phyloP scores from a whole-genome alignment of 1,139 yeast genomes.

The Blastobotrys illinoisensis region DNA sequence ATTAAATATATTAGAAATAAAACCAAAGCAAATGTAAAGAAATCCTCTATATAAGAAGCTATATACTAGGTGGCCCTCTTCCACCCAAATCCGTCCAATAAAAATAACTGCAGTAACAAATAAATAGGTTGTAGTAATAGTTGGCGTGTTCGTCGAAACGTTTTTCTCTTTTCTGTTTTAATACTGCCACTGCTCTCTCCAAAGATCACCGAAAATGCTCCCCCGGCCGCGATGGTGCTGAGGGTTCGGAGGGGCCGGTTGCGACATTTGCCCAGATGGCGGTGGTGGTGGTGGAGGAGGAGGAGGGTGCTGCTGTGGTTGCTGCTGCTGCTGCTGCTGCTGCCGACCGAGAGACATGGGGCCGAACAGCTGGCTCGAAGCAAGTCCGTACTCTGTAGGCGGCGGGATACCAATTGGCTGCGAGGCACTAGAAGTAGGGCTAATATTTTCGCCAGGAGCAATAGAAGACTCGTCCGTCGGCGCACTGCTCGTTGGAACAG shows the following conservation, averaged over 20 bases:
- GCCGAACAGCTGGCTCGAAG: background rate
- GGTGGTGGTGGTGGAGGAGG: conserved; percentile 4
- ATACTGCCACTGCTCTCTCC: background rate
- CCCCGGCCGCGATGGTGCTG: background rate
- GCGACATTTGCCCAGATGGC: conserved; percentile 5
- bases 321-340: background rate
- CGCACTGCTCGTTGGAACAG: background rate
- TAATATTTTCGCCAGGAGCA: background rate
- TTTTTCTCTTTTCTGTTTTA: background rate
- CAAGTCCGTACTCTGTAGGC: background rate
- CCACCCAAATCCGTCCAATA: background rate
- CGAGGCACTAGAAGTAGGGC: background rate
- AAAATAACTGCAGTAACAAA: background rate
- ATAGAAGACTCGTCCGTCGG: background rate
- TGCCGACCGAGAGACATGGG: background rate
- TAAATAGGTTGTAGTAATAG: background rate
- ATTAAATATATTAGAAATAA: background rate
- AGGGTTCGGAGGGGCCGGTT: background rate
- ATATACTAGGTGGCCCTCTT: background rate
- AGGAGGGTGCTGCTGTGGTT: conserved; percentile 2
- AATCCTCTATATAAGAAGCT: background rate
- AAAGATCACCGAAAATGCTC: background rate
- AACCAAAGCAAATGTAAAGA: background rate
- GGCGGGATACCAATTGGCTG: conserved; percentile 1
- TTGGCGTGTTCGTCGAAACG: background rate